Evolutionary conservation across 495 filamentous ascomycete species (phyloP), one percentile per base, ranked within the genome.

Genomic region (Aspergillus indologenus): DNA sequence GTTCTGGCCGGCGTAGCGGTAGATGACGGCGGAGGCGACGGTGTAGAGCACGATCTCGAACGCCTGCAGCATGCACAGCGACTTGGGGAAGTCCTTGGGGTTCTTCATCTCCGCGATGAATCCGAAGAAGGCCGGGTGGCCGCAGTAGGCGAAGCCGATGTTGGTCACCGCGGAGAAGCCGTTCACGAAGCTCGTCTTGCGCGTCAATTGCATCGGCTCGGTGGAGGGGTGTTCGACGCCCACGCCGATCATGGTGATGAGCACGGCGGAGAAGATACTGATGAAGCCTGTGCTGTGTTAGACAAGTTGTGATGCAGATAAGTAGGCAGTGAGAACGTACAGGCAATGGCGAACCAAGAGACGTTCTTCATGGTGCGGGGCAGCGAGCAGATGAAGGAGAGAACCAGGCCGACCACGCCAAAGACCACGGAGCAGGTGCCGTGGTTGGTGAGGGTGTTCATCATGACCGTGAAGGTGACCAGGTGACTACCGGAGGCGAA

Each of bases 401-500:
- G 71, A 24, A 86, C 66, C 53, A 86, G 75, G 22, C 87, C 90
- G 29, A 88, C 77, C 24, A 86, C 68, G 6, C 79, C 81, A 62
- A 88, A 92, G 0, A 85, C 77, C 56, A 91, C 81, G 0, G 87
- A 85, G 69, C 90, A 93, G 2, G 79, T 73, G 2, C 75, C 83
- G 65, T 90, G 81, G 5, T 84, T 68, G 1, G 86, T 85, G 29
- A 92, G 67, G 14, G 79, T 84, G 53, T 91, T 81, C 60, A 86
- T 78, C 59, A 91, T 86, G 29, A 90, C 87, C 34, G 75, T 72
- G 46, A 89, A 73, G 63, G 91, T 86, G 61, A 86, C 79, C 0
- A 90, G 79, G 63, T 92, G 90, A 17, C 85, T 87, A 19, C 81
- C 89, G 74, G 88, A 86, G 57, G 89, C 83, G 74, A 92, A 90